Evolutionary conservation across 306 rosid genomes (phyloP).

Genomic region (Quercus suber): DNA sequence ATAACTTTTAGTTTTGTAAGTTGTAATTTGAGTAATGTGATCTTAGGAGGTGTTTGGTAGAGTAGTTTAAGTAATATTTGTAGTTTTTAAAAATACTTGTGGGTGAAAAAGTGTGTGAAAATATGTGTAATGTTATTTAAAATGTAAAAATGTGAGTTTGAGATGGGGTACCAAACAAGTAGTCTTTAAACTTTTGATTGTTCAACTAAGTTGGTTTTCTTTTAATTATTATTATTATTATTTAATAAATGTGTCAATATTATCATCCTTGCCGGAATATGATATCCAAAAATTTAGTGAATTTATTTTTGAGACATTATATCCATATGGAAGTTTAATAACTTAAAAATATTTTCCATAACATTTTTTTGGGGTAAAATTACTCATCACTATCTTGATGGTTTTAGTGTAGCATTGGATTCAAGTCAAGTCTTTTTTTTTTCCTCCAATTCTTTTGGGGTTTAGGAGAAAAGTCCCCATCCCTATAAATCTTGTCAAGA

Average conservation of each 20-base stretch:
- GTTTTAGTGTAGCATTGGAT: too few relatives aligned
- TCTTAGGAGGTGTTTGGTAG: too few relatives aligned
- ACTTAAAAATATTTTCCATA: too few relatives aligned
- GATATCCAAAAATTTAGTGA: not conserved
- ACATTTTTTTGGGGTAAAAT: too few relatives aligned
- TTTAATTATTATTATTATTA: not conserved
- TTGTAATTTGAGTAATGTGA: not conserved
- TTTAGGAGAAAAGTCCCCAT: not conserved
- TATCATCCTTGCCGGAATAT: not conserved
- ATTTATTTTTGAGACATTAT: not conserved
- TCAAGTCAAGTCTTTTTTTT: too few relatives aligned
- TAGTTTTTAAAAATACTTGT: too few relatives aligned
- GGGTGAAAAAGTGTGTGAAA: too few relatives aligned
- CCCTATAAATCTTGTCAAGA: not conserved
- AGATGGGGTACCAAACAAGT: too few relatives aligned
- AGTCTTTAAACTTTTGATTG: not conserved
- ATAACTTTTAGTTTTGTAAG: not conserved
- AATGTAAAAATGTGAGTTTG: too few relatives aligned
- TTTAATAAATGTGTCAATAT: not conserved
- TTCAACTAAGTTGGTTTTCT: not conserved
- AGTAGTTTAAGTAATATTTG: too few relatives aligned
- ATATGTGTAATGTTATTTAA: too few relatives aligned
- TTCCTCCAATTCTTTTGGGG: not conserved
- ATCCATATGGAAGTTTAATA: not conserved
- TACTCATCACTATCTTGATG: too few relatives aligned